These are phyloP conservation scores for Fagopyrum esculentum DNA, from an alignment of 148 eudicot genomes.

Conservation along the genomic window DNA sequence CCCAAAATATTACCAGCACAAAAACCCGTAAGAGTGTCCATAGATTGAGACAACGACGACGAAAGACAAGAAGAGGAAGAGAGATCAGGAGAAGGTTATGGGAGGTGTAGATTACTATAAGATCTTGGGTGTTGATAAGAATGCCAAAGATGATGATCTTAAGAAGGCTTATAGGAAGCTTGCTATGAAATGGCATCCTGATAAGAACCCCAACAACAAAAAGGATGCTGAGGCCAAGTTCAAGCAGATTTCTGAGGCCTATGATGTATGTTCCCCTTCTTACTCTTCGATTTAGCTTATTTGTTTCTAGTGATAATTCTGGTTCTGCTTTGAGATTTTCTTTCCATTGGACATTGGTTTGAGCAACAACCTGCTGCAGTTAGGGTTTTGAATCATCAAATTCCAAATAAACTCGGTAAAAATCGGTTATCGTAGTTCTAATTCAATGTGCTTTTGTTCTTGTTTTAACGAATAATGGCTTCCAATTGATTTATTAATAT, in stretches of 20 bases:
- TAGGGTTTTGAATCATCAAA: background rate
- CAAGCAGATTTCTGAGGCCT: slow-evolving; percentile 88
- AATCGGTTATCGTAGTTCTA: no score
- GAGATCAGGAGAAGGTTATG: slow-evolving; percentile 25
- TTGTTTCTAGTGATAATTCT: background rate
- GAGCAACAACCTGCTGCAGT: background rate
- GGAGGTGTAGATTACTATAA: slow-evolving; percentile 80
- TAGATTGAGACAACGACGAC: background rate
- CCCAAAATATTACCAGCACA: background rate
- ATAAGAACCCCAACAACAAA: slow-evolving; percentile 43
- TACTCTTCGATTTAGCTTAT: background rate
- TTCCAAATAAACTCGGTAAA: background rate
- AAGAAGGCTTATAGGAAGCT: slow-evolving; percentile 66
- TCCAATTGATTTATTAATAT: background rate
- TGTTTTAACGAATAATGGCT: background rate
- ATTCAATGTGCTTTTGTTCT: background rate
- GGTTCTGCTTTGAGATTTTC: background rate
- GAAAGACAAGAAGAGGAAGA: background rate
- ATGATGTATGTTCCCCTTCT: slow-evolving; percentile 33
- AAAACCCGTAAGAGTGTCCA: background rate
- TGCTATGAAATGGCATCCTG: slow-evolving; percentile 84
- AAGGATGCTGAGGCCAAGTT: slow-evolving; percentile 68
- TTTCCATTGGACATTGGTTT: background rate
- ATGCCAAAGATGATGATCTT: slow-evolving; percentile 71
- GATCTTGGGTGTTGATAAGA: slow-evolving; percentile 67